Conservation (phyloP, 495 filamentous ascomycete species). For the Glonium stellatum region DNA sequence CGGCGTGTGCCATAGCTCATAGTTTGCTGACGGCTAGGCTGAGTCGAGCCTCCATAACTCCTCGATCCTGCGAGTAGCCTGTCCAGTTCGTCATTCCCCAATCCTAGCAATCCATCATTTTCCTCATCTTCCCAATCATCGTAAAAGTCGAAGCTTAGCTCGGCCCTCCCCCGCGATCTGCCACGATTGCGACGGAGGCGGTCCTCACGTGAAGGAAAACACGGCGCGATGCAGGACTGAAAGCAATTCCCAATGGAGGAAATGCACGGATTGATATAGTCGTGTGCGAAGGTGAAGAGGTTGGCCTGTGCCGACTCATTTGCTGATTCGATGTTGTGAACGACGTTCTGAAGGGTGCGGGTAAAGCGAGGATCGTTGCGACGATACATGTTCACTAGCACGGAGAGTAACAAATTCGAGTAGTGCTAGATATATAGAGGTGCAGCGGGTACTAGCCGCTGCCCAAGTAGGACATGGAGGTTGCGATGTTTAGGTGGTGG, state of each 20-base stretch:
- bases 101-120: conserved; percentile 57
- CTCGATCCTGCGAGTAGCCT: conserved; percentile 71
- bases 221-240: conserved; percentile 61
- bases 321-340: conserved; percentile 83
- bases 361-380: conserved; percentile 87
- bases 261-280: conserved; percentile 79
- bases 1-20: conserved; percentile 85
- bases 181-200: conserved; percentile 59
- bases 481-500: not conserved
- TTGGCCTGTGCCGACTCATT: conserved; percentile 84
- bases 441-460: conserved; percentile 18
- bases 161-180: conserved; percentile 54
- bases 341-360: conserved; percentile 87
- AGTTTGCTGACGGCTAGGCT: conserved; percentile 65
- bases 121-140: conserved; percentile 91
- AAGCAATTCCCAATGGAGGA: conserved; percentile 57
- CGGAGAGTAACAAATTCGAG: not conserved
- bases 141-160: conserved; percentile 93
- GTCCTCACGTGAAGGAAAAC: conserved; percentile 67
- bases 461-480: conserved; percentile 13
- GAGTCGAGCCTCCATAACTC: conserved; percentile 44
- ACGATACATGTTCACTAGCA: conserved; percentile 41
- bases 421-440: not conserved
- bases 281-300: conserved; percentile 80
- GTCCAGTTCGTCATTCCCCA: conserved; percentile 79